Base-by-base conservation (phyloP, 2,329 filamentous ascomycete genomes). In the Botryotinia narcissicola region DNA sequence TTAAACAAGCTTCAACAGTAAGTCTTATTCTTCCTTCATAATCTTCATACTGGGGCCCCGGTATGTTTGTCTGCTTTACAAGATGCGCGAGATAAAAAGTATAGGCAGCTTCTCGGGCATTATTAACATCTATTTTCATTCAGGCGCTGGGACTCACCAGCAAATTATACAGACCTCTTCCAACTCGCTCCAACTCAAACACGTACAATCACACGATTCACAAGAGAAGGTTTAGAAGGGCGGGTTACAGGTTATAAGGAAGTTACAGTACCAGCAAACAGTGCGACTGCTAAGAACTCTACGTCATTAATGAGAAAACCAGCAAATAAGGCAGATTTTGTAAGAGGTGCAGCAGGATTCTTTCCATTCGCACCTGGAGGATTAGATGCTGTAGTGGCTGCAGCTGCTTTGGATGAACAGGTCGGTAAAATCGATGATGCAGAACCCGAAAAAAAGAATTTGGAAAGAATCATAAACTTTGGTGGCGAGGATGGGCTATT, bases 281-380 rank as follows among this genome's bases (percentile, higher is more conserved):
- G 92, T 79, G 93, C 93, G 25, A 98, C 93, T 25, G 95, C 94
- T 66, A 99, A 98, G 84, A 97, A 97, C 80, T 98, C 94, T 4
- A 98, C 95, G 0, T 97, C 94, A 8, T 86, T 98, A 59, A 85
- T 93, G 25, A 89, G 96, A 63, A 97, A 97, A 80, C 95, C 95
- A 5, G 95, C 93, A 22, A 91, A 90, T 73, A 89, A 93, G 75
- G 93, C 93, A 44, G 95, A 98, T 68, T 97, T 98, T 82, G 95
- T 98, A 20, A 89, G 95, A 75, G 96, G 96, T 22, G 95, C 93
- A 51, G 94, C 95, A 12, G 95, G 95, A 0, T 98, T 97, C 84
- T 97, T 97, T 74, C 95, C 95, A 0, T 98, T 98, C 83, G 92
- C 94, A 0, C 95, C 95, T 0, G 95, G 95, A 72, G 96, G 96